A percentile compares a stretch with the other conserved stretches of the same genome.
These are phyloP conservation scores for Dentipellis fragilis DNA, from an alignment of 768 basidiomycete genomes.

Conservation along the genomic window DNA sequence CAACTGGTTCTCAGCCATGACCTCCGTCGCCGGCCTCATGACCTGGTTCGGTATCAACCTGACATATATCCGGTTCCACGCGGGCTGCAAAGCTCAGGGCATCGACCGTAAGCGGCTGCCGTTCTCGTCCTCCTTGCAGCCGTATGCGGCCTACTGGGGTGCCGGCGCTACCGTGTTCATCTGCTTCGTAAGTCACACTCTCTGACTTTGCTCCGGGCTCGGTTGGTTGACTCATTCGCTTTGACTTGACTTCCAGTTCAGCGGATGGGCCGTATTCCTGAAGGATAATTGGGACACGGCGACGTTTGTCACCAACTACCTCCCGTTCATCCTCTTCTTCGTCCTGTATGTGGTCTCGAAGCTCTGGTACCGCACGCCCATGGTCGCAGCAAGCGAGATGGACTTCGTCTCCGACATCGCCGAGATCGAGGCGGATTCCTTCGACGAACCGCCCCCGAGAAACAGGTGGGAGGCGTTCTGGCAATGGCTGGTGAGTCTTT, in stretches of 20 bases:
- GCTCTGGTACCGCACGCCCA: conserved; percentile 37
- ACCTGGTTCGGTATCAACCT: conserved; percentile 41
- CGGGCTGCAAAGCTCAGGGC: conserved; percentile 75
- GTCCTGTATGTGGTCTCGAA: conserved; percentile 57
- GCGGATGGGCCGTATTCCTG: conserved; percentile 43
- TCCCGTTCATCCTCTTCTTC: conserved; percentile 63
- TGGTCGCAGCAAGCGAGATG: conserved; percentile 56
- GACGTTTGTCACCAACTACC: conserved; percentile 77
- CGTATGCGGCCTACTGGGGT: conserved; percentile 58
- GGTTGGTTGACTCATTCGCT: neutral
- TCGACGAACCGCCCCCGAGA: conserved; percentile 62
- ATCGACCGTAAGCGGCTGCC: conserved; percentile 64
- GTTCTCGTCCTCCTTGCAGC: conserved; percentile 56
- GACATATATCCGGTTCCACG: conserved; percentile 62
- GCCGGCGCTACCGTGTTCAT: conserved; percentile 31
- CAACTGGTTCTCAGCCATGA: conserved; percentile 57
- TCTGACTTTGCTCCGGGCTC: neutral
- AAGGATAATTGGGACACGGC: conserved; percentile 42
- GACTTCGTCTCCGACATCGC: conserved; percentile 64
- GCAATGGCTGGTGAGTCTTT: conserved; percentile 60
- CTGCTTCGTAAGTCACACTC: conserved; percentile 40
- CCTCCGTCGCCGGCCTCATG: conserved; percentile 38
- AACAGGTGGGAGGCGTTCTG: conserved; percentile 65
- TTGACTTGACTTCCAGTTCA: conserved; percentile 27
- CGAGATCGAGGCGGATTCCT: conserved; percentile 24